A percentile compares a stretch with the other conserved stretches of the same genome.
Conservation (phyloP, 495 filamentous ascomycete genomes). For the Xylaria cubensis region DNA sequence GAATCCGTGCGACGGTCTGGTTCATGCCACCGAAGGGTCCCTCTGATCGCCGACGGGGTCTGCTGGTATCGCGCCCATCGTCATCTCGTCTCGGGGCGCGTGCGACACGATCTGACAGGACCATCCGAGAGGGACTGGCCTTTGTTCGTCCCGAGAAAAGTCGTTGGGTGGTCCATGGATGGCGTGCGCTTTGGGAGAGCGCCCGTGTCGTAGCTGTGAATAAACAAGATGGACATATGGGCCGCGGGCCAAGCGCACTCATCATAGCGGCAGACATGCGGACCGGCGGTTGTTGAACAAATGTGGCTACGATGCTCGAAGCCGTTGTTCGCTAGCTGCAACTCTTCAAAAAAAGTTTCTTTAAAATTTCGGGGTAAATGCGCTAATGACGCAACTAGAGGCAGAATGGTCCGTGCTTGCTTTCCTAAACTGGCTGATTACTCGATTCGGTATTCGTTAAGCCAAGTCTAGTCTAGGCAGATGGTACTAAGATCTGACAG, state of each 20-base stretch:
- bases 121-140: slow-evolving; percentile 72
- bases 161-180: slow-evolving; percentile 46
- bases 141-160: slow-evolving; percentile 44
- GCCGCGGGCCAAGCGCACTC: slow-evolving; percentile 32
- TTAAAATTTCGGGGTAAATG: not conserved
- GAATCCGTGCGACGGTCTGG: slow-evolving; percentile 60
- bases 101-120: slow-evolving; percentile 75
- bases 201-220: slow-evolving; percentile 28
- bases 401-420: not conserved
- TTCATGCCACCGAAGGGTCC: slow-evolving; percentile 86
- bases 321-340: not conserved
- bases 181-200: slow-evolving; percentile 25
- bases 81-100: slow-evolving; percentile 53
- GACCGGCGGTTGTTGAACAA: not conserved
- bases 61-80: slow-evolving; percentile 43
- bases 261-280: slow-evolving; percentile 25
- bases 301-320: not conserved
- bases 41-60: slow-evolving; percentile 45
- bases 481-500: not conserved
- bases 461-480: not conserved
- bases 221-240: slow-evolving; percentile 41
- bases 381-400: slow-evolving; percentile 18
- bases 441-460: not conserved
- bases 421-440: slow-evolving; percentile 7
- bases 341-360: slow-evolving; percentile 7